phyloP scores from a whole-genome alignment of 257 asterid species.

The Leptodermis oblonga region DNA sequence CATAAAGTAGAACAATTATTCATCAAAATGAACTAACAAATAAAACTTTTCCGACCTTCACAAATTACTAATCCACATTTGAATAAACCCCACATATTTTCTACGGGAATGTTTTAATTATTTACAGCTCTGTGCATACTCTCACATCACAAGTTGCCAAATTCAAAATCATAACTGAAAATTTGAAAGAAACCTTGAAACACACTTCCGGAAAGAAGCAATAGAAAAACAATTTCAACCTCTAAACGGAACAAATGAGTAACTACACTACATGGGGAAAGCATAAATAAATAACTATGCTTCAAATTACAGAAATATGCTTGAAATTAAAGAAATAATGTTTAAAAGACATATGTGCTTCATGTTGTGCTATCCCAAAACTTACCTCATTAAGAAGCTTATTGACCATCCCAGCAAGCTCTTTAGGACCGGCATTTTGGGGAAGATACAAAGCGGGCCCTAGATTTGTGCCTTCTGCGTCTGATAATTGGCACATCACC shows the following conservation, averaged over 20 bases:
- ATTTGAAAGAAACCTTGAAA: background rate
- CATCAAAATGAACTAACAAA: too few species aligned
- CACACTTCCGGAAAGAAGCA: background rate
- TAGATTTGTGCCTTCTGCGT: conserved; percentile 60
- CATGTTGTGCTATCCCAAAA: background rate
- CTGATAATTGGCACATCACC: conserved; percentile 64
- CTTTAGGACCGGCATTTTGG: conserved; percentile 74
- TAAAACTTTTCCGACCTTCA: too few species aligned
- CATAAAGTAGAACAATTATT: background rate
- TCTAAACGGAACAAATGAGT: background rate
- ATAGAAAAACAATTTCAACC: background rate
- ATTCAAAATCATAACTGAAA: too few species aligned
- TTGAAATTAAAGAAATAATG: too few species aligned
- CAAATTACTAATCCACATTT: background rate
- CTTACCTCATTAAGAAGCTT: conserved; percentile 66
- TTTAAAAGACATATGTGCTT: too few species aligned
- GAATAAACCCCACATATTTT: background rate
- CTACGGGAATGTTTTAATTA: background rate
- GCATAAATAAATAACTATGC: background rate
- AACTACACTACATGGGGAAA: background rate
- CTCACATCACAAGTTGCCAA: background rate
- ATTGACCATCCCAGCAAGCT: conserved; percentile 78
- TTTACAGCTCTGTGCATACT: background rate
- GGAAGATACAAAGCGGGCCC: conserved; percentile 76
- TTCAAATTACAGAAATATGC: background rate